phyloP scores from a whole-genome alignment of 2,329 filamentous ascomycete genomes.

The Aspergillus fructus region DNA sequence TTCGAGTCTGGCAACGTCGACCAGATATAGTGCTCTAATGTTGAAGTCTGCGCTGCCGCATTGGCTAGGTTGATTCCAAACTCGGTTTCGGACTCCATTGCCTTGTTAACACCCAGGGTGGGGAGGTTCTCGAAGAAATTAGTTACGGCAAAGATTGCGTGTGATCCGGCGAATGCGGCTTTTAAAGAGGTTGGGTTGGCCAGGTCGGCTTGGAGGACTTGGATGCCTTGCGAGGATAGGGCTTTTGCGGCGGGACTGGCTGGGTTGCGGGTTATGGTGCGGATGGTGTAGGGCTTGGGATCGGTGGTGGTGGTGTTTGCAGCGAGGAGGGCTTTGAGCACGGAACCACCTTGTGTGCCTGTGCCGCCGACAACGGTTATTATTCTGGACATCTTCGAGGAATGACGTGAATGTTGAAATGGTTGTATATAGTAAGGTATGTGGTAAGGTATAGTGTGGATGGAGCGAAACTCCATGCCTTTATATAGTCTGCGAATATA shows the following conservation, averaged over 20 bases:
- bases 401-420: too few species aligned
- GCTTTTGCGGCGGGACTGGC: background rate
- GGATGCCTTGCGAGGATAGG: background rate
- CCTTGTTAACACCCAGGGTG: slow-evolving; percentile 26
- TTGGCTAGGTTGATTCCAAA: slow-evolving; percentile 46
- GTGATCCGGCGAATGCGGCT: background rate
- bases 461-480: rapidly evolving
- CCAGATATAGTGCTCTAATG: slow-evolving; percentile 49
- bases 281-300: background rate
- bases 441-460: slow-evolving; percentile 19
- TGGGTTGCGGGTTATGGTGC: slow-evolving; percentile 3
- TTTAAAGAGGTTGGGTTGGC: background rate
- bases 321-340: background rate
- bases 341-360: slow-evolving; percentile 3
- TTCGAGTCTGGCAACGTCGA: slow-evolving; percentile 40
- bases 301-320: too few species aligned
- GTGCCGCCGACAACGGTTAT: slow-evolving; percentile 4
- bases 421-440: too few species aligned
- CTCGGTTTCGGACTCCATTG: slow-evolving; percentile 38
- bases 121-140: slow-evolving; percentile 44
- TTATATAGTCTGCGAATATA: background rate
- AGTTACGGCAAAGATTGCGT: slow-evolving; percentile 39
- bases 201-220: background rate
- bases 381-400: background rate
- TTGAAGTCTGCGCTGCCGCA: slow-evolving; percentile 37